Conservation (phyloP, 768 basidiomycete species). For the Candolleomyces eurysporus region DNA sequence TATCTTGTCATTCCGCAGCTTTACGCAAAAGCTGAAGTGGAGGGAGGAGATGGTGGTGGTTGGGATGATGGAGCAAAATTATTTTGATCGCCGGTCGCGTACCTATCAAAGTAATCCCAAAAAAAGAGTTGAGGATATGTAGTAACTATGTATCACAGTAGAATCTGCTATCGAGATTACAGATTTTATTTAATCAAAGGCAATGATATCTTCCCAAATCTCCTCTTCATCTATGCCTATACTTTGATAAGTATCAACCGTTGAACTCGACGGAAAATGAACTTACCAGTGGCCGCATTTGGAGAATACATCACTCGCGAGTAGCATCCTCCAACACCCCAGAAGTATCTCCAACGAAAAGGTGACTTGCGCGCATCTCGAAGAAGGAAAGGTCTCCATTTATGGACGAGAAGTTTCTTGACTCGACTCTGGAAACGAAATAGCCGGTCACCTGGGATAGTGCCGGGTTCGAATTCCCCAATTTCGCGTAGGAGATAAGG, state of each 20-base stretch:
- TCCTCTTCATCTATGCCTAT: too few species aligned
- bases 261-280: too few species aligned
- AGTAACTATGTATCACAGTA: too few species aligned
- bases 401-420: not conserved
- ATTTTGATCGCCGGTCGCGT: not conserved
- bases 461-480: not conserved
- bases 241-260: too few species aligned
- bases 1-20: not conserved
- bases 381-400: not conserved
- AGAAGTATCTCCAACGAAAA: not conserved
- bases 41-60: not conserved
- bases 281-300: too few species aligned
- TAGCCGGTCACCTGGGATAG: not conserved
- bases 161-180: too few species aligned
- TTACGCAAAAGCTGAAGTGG: not conserved
- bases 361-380: not conserved
- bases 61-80: not conserved
- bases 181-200: too few species aligned
- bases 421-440: not conserved
- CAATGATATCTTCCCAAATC: too few species aligned
- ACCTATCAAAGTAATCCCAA: too few species aligned
- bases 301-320: too few species aligned
- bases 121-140: too few species aligned
- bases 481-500: not conserved
- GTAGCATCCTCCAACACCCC: too few species aligned